Base-by-base conservation (phyloP, 2,329 filamentous ascomycete species). In the Xenosphaeropsis pyriputrescens region DNA sequence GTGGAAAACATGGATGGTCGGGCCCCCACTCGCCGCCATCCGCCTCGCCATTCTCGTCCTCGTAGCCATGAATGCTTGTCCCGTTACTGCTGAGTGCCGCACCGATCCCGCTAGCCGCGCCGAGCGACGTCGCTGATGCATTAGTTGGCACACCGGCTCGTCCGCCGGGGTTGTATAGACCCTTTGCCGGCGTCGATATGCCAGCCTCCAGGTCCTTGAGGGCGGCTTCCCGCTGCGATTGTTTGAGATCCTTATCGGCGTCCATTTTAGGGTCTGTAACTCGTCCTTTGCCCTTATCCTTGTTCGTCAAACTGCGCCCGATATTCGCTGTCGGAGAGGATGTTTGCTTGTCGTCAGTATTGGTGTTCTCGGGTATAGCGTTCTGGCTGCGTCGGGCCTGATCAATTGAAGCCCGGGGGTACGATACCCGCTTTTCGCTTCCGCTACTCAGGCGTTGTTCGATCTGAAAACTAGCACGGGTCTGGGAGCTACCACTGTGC, bases 1-100 rank as follows among this genome's bases (percentile, higher is more conserved):
- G 91, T 35, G 91, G 91, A 54, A 79, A 96, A 57, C 91, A 98
- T 4, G 91, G 89, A 56, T 98, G 91, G 31, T 81, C 76, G 12
- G 88, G 86, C 0, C 91, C 89, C 91, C 91, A 98, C 58, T 85
- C 75, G 38, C 77, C 67, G 18, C 75, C 77, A 16, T 72, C 68
- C 36, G 77, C 71, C 12, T 52, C 57, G 35, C 78, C 71, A 22
- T 66, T 54, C 11, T 47, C 55, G 12, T 50, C 50, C 30, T 55
- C 51, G 2, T 44, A 47, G 32, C 48, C 52, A 8, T 50, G 45
- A 35, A 54, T 53, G 3, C 54, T 53, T 14, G 57, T 50, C 40
- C 49, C 53, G 7, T 55, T 54, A 22, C 58, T 55, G 2, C 50
- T 50, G 29, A 54, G 17, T 4, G 51, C 50, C 6, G 51, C 42